Evolutionary conservation across 2,329 filamentous ascomycete genomes (phyloP).

Genomic region (Ceratocystis eucalypticola): DNA sequence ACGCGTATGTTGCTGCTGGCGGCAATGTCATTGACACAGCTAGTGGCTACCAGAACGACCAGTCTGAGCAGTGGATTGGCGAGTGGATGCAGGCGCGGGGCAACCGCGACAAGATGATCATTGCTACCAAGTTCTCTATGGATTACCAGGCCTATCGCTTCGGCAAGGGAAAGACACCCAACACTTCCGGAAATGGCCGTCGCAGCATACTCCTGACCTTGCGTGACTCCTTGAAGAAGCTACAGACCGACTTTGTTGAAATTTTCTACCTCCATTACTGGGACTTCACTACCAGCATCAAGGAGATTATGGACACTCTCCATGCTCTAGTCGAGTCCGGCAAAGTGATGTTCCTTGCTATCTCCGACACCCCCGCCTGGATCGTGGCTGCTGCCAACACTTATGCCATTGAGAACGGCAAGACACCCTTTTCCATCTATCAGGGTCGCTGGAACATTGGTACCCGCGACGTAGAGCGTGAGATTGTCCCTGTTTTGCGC

Average conservation of each 20-base stretch:
- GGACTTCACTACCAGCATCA: slow-evolving; percentile 31
- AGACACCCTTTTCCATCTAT: slow-evolving; percentile 29
- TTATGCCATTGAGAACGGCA: slow-evolving; percentile 27
- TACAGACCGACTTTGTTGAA: slow-evolving; percentile 34
- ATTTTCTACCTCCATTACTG: slow-evolving; percentile 34
- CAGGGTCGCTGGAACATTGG: slow-evolving; percentile 30
- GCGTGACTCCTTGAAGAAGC: slow-evolving; percentile 32
- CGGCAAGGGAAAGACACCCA: slow-evolving; percentile 29
- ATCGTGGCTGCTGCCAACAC: slow-evolving; percentile 29
- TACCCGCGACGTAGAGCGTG: slow-evolving; percentile 29
- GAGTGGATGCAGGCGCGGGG: slow-evolving; percentile 40
- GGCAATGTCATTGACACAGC: slow-evolving; percentile 58
- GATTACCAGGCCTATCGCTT: slow-evolving; percentile 31
- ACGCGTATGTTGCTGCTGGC: slow-evolving; percentile 41
- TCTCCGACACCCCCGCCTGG: slow-evolving; percentile 31
- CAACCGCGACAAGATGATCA: slow-evolving; percentile 40
- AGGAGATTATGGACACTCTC: slow-evolving; percentile 32
- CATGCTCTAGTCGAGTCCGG: slow-evolving; percentile 31
- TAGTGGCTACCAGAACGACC: slow-evolving; percentile 43
- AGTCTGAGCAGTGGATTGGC: slow-evolving; percentile 45
- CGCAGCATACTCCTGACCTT: slow-evolving; percentile 32
- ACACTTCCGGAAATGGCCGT: slow-evolving; percentile 33
- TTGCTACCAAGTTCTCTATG: slow-evolving; percentile 44
- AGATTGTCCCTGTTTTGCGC: slow-evolving; percentile 32
- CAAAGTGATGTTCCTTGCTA: slow-evolving; percentile 32